Evolutionary conservation across 768 basidiomycete species (phyloP).

Genomic region (Tubosaeta sp.): DNA sequence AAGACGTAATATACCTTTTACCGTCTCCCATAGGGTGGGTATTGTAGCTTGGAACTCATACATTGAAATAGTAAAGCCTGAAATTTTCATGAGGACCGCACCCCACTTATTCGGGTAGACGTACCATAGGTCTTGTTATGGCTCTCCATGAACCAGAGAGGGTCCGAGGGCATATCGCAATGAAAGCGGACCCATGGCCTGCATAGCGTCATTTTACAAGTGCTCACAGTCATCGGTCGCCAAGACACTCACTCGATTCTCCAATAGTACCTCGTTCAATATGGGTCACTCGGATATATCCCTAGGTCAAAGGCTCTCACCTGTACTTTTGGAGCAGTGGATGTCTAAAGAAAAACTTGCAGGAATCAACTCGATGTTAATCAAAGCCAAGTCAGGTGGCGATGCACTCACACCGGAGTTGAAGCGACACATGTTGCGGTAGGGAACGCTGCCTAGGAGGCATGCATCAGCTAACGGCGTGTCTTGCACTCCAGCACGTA

Average conservation of each 20-base stretch:
- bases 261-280: constrained; percentile 25
- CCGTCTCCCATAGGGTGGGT: constrained; percentile 56
- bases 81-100: not conserved
- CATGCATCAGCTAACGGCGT: not conserved
- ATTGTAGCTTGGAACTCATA: constrained; percentile 63
- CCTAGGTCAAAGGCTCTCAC: constrained; percentile 7
- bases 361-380: not conserved
- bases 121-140: constrained; percentile 51
- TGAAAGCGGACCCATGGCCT: constrained; percentile 51
- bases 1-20: constrained; percentile 43
- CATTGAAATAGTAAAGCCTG: constrained; percentile 61
- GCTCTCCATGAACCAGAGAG: constrained; percentile 55
- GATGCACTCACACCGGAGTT: constrained; percentile 55
- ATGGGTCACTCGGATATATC: not conserved
- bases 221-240: constrained; percentile 31
- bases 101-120: not conserved
- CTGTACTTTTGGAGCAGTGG: constrained; percentile 28
- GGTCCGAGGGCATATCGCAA: constrained; percentile 48
- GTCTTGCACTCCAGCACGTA: constrained; percentile 16
- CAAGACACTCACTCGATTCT: constrained; percentile 22
- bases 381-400: not conserved
- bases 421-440: constrained; percentile 76
- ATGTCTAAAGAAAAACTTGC: constrained; percentile 49
- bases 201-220: not conserved
- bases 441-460: constrained; percentile 25